Base-by-base conservation (phyloP, 257 asterid species). In the Pogostemon cablin region DNA sequence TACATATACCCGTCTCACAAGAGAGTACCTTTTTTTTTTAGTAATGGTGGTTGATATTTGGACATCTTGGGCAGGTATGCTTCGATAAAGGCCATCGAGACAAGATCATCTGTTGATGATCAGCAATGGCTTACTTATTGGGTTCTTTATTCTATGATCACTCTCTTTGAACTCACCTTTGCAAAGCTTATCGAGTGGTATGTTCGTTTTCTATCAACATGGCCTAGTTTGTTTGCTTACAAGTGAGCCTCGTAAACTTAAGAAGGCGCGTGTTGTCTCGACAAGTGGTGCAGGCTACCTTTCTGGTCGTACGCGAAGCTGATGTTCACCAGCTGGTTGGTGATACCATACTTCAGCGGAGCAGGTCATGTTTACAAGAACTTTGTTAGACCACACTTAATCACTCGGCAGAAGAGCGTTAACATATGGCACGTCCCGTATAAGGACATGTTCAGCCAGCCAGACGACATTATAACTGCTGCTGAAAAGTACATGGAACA, bases 121-220 rank as follows among this genome's bases (percentile, higher is more conserved):
- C 96, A 88, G 64, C 97, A 90, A 62, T 93, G 98, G 97, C 98
- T 93, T 61, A 93, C 97, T 53, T 93, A 93, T 38, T 93, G 98
- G 98, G 85, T 93, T 73, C 82, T 93, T 59, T 91, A 93, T 86
- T 87, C 98, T 42, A 88, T 93, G 91, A 87, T 93, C 64, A 90
- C 97, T 9, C 92, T 93, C 48, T 85, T 91, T 68, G 98, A 93
- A 82, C 96, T 87, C 7, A 87, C 96, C n/a, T 93, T 93, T 68
- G 83, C 90, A 7, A 86, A 71, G 72, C 79, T 88, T 61, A 81
- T 93, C 11, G 86, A 84, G 48, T 90, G 96, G 96, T 90, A 82
- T 46, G 76, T 34, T 37, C 6, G 9, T 5, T 59, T 52, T 11
- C 49, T 25, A 25, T 25, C 32, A 25, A 25, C 32, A 25, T 4